These are phyloP conservation scores for Lecanicillium sp. DNA, from an alignment of 2,329 filamentous ascomycete genomes.

Conservation along the genomic window DNA sequence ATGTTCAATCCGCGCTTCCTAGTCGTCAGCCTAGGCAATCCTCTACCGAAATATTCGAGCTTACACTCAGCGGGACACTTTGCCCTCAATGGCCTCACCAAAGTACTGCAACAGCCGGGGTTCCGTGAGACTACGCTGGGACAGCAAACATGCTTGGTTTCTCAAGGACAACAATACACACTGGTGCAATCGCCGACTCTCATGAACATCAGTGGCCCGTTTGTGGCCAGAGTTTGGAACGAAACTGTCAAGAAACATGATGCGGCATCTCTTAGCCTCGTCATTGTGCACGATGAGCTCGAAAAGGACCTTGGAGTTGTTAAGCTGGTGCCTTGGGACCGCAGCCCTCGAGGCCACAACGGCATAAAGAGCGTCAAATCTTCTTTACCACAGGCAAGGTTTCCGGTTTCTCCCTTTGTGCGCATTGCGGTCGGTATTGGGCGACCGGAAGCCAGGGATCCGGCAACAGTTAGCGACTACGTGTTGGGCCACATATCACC, in stretches of 20 bases:
- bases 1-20: constrained; percentile 50
- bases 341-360: constrained; percentile 64
- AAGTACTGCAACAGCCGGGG: constrained; percentile 32
- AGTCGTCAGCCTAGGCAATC: constrained; percentile 83
- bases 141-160: constrained; percentile 42
- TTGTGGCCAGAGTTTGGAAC: constrained; percentile 58
- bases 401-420: constrained; percentile 33
- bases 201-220: constrained; percentile 80
- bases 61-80: constrained; percentile 84
- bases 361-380: constrained; percentile 61
- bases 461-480: constrained; percentile 61
- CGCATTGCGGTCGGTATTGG: constrained; percentile 81
- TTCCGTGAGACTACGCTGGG: constrained; percentile 41
- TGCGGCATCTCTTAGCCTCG: constrained; percentile 37
- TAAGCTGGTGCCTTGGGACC: constrained; percentile 51
- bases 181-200: constrained; percentile 66
- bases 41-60: constrained; percentile 63
- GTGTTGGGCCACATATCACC: constrained; percentile 62
- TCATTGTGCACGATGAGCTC: constrained; percentile 85
- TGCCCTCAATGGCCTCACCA: constrained; percentile 55
- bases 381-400: constrained; percentile 34
- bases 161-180: constrained; percentile 44
- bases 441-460: constrained; percentile 62
- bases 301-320: constrained; percentile 64
- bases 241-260: constrained; percentile 36